These are phyloP conservation scores for Puccinia triticina DNA, from an alignment of 1,284 basidiomycete species.

Conservation along the genomic window DNA sequence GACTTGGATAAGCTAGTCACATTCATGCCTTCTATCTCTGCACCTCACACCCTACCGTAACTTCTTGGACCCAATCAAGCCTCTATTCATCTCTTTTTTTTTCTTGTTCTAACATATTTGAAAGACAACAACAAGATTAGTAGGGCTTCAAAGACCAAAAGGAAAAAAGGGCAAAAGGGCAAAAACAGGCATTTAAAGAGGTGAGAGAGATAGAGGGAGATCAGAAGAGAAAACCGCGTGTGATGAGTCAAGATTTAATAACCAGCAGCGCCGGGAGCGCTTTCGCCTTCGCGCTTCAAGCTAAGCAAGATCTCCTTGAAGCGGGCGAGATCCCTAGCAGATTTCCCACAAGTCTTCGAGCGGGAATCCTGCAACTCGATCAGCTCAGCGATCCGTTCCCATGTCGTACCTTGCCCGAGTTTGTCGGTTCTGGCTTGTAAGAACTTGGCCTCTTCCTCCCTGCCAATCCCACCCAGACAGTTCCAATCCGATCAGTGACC, in stretches of 20 bases:
- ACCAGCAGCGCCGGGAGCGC: slow-evolving; percentile 86
- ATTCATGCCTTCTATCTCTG: no score
- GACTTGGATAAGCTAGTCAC: no score
- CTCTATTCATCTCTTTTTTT: no score
- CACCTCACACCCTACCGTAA: no score
- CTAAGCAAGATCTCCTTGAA: slow-evolving; percentile 88
- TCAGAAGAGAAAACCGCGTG: background rate
- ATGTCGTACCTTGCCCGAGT: slow-evolving; percentile 87
- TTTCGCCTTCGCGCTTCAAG: slow-evolving; percentile 81
- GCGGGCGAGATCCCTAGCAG: slow-evolving; percentile 82
- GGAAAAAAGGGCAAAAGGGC: no score
- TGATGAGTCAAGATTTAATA: slow-evolving; percentile 65
- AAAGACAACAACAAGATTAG: no score
- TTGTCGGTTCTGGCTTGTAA: slow-evolving; percentile 72
- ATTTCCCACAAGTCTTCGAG: slow-evolving; percentile 92
- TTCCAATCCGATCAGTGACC: slow-evolving; percentile 21
- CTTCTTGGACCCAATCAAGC: no score
- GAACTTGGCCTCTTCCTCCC: slow-evolving; percentile 85
- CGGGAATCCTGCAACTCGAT: slow-evolving; percentile 90
- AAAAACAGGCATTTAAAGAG: background rate
- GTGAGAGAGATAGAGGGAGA: background rate
- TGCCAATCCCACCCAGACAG: slow-evolving; percentile 59
- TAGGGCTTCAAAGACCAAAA: no score
- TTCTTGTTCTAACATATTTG: no score
- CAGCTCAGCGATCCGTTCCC: slow-evolving; percentile 86